Base-by-base conservation (phyloP, 2,329 filamentous ascomycete species). In the Calonectria multiphialidica region DNA sequence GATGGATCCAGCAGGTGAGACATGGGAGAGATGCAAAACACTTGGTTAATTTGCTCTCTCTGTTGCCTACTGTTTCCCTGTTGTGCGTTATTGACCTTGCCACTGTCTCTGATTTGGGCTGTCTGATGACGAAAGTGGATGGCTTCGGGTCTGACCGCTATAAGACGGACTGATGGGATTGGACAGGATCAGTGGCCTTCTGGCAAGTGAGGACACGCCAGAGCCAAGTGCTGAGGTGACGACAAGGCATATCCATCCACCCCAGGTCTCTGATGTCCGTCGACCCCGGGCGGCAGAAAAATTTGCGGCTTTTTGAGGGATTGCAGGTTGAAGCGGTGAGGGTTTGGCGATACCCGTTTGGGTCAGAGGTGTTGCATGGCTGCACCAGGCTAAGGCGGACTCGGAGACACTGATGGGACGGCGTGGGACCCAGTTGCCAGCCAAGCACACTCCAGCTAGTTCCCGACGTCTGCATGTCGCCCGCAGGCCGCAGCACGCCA, bases 101-200 rank as follows among this genome's bases (percentile, higher is more conserved):
- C 23, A 62, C 44, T 40, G 30, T 65, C 30, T 50, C 62, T 65
- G 16, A 28, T 18, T 62, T 63, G 30, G 55, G 63, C 68, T 64
- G 47, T 74, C 47, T 63, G 69, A 74, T 76, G 76, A 77, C 70
- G 71, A 75, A 73, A 64, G 63, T 50, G 64, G 69, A 71, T 62
- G 49, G 45, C 72, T 72, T 80, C 70, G 73, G 78, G 78, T 77
- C 78, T 80, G 78, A 80, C 78, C 78, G 78, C 78, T 64, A 65
- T 50, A 44, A 66, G 47, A 57, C 57, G 44, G 72, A 72, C 73
- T 68, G 71, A 66, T 55, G 47, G 66, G 66, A 71, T 66, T 71
- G 70, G 68, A 70, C 70, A 45, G 66, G 45, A 49, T 59, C 61
- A 72, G 66, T 59, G 59, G 70, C 69, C 74, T 53, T 71, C 18